phyloP scores from a whole-genome alignment of 1,139 yeast genomes.

The Hansenula anomala region DNA sequence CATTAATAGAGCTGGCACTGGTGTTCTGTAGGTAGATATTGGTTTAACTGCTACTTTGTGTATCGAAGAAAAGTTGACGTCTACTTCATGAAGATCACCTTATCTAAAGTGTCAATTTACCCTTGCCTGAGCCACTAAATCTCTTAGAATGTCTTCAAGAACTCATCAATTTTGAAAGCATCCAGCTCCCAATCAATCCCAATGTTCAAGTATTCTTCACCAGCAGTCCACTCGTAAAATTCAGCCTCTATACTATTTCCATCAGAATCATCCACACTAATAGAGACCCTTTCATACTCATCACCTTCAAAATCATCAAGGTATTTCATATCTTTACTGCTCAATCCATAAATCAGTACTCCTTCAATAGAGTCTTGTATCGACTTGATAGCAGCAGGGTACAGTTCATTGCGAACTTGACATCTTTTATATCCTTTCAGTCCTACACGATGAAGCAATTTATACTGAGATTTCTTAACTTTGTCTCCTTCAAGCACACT shows the following conservation, averaged over 20 bases:
- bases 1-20: too few species aligned
- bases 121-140: too few species aligned
- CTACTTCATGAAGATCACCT: too few species aligned
- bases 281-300: conserved; percentile 11
- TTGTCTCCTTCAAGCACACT: conserved; percentile 3
- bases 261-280: background rate
- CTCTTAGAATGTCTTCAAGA: too few species aligned
- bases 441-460: conserved; percentile 1
- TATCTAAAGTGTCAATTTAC: too few species aligned
- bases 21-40: too few species aligned
- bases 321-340: conserved; percentile 9
- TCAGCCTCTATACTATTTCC: background rate
- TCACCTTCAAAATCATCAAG: conserved; percentile 21
- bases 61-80: too few species aligned
- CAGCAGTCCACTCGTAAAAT: conserved; percentile 8
- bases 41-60: too few species aligned
- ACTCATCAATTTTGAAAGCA: background rate
- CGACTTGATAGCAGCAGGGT: conserved; percentile 15
- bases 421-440: conserved; percentile 10
- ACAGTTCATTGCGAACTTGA: conserved; percentile 12
- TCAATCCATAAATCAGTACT: conserved; percentile 13
- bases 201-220: background rate
- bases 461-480: background rate
- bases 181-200: background rate
- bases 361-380: conserved; percentile 9